phyloP scores from a whole-genome alignment of 208 protist genomes.

The Porcisia deanei region DNA sequence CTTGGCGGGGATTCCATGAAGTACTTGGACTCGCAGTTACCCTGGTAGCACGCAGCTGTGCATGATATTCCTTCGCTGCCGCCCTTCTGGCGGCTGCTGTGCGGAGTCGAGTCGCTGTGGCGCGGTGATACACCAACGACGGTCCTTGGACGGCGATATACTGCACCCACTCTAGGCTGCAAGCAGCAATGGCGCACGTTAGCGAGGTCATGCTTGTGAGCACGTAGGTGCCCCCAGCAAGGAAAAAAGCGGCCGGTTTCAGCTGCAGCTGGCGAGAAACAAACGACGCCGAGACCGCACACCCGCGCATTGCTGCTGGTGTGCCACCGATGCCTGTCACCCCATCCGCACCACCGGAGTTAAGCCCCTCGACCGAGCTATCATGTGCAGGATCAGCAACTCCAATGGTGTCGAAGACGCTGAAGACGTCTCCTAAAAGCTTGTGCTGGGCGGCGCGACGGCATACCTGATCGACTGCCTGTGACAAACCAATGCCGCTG shows the following conservation, averaged over 20 bases:
- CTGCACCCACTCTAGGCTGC: constrained; percentile 69
- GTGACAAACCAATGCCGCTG: constrained; percentile 46
- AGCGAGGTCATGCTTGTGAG: constrained; percentile 58
- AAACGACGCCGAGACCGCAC: constrained; percentile 26
- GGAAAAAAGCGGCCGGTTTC: constrained; percentile 29
- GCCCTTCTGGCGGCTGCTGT: constrained; percentile 3
- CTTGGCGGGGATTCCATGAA: constrained; percentile 18
- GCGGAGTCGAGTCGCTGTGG: constrained; percentile 34
- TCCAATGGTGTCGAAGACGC: constrained; percentile 24
- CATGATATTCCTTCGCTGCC: constrained; percentile 1
- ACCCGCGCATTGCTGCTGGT: constrained; percentile 17
- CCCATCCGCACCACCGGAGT: not conserved
- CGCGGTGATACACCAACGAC: constrained; percentile 51
- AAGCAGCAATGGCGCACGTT: constrained; percentile 58
- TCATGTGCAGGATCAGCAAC: not conserved
- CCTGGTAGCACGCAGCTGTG: not conserved
- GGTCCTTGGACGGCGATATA: constrained; percentile 50
- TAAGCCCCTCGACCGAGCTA: not conserved
- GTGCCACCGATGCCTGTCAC: not conserved
- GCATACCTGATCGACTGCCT: constrained; percentile 41
- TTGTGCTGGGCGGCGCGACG: constrained; percentile 39
- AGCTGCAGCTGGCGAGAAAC: constrained; percentile 18
- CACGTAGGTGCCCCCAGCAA: constrained; percentile 40
- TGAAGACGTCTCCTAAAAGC: constrained; percentile 42
- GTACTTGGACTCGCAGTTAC: not conserved